Evolutionary conservation across 352 stramenopile genomes (phyloP), one percentile per base, ranked within the genome.

Genomic region (Globisporangium spiculum): DNA sequence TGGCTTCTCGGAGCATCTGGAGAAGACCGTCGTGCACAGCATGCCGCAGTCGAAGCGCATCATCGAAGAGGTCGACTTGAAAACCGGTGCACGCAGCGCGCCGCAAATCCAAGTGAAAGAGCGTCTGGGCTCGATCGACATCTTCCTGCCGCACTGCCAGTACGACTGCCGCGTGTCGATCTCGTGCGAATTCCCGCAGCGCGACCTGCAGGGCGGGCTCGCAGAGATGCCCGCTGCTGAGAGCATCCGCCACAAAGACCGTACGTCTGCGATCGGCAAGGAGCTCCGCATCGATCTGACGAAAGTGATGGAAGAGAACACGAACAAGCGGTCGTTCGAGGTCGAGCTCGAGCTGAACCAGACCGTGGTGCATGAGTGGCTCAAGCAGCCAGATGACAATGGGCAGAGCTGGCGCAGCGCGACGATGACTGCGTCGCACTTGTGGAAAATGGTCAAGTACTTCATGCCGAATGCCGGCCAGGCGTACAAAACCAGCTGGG

Each of bases 91-190:
- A 52, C 74, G 81, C 4, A 61, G 78, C 9, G 68, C 75, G 2
- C 76, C 77, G 24, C 81, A 85, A 65, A 71, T 92, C 38, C 88
- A 96, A 53, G 83, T 91, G 14, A 96, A 96, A 70, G 81, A 94
- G 64, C 82, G 86, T 4, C 81, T 96, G 3, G 86, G 85, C 1
- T 91, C 77, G 20, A 89, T 96, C 52, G 84, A 96, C 65, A 91
- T 96, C 61, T 96, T 96, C 75, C 77, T 96, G 66, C 88, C 88
- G 52, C 83, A 91, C 56, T 96, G 88, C 65, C 76, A 81, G 61
- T 96, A 94, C 67, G 88, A 96, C 75, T 93, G 83, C 63, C 88
- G 88, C 61, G 75, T 96, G 9, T 92, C 88, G 0, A 83, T 96
- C 70, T 93, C 88, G 58, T 92, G 86, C 66, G 88, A 96, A 60